A percentile compares a stretch with the other conserved stretches of the same genome.
Conservation (phyloP, 139 green algal genomes). For the Pycnococcus provasolii region DNA sequence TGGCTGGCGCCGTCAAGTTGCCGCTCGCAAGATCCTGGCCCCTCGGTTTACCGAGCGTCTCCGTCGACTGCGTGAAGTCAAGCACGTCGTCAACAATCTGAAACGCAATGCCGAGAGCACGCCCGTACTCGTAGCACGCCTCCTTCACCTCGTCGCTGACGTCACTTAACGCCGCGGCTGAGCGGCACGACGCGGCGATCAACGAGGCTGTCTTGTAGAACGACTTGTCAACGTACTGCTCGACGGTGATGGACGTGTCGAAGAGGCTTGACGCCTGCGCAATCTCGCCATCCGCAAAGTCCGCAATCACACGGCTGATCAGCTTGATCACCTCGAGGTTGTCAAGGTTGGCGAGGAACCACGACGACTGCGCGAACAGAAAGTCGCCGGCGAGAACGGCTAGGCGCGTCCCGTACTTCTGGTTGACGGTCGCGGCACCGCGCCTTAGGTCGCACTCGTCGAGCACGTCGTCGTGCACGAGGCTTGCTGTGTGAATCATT, state of each 20-base stretch:
- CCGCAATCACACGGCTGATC: conserved; percentile 88
- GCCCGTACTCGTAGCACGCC: conserved; percentile 91
- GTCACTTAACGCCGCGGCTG: conserved; percentile 75
- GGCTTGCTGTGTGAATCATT: conserved; percentile 97
- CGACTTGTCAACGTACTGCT: conserved; percentile 89
- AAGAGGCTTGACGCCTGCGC: conserved; percentile 76
- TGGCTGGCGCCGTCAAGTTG: conserved; percentile 88
- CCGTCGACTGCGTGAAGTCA: conserved; percentile 88
- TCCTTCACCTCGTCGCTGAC: conserved; percentile 55
- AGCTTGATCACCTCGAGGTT: conserved; percentile 99
- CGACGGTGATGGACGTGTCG: conserved; percentile 67
- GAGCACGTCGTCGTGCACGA: conserved; percentile 98
- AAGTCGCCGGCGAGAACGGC: conserved; percentile 95
- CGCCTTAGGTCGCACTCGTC: conserved; percentile 80
- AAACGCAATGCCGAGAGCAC: conserved; percentile 92
- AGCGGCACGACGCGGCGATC: conserved; percentile 87
- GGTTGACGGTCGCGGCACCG: conserved; percentile 86
- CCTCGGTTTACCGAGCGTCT: conserved; percentile 91
- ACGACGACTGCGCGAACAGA: conserved; percentile 96
- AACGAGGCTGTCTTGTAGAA: conserved; percentile 97
- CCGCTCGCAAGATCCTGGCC: conserved; percentile 88
- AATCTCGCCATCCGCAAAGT: conserved; percentile 99
- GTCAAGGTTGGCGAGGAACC: conserved; percentile 92
- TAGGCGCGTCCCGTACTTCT: conserved; percentile 78
- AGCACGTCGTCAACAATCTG: conserved; percentile 94